These are phyloP conservation scores for Coffea canephora DNA, from an alignment of 257 asterid species.

Conservation along the genomic window DNA sequence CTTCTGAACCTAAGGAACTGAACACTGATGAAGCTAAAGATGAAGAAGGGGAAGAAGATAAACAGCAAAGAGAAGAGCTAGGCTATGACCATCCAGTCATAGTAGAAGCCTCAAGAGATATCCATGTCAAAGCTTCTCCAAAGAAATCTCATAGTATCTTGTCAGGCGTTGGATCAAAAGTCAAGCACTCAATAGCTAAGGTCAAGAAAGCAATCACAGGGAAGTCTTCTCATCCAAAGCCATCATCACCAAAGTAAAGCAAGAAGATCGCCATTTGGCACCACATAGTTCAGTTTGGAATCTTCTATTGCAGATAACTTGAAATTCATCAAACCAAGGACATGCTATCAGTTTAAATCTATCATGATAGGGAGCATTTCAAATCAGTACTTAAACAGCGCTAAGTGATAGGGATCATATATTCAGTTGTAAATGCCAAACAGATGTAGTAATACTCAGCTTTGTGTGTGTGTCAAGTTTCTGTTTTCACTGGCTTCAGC, in stretches of 20 bases:
- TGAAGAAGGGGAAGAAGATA: conserved; percentile 41
- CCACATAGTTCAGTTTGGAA: neutral
- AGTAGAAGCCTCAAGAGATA: conserved; percentile 52
- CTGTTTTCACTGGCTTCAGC: neutral
- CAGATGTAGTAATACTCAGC: neutral
- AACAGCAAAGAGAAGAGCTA: conserved; percentile 29
- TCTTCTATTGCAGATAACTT: neutral
- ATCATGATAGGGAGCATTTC: neutral
- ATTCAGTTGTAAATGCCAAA: neutral
- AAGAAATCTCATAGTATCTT: conserved; percentile 76
- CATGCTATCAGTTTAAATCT: neutral
- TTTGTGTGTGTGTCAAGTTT: neutral
- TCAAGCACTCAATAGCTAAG: conserved; percentile 86
- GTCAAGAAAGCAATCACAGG: conserved; percentile 87
- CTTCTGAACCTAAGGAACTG: conserved; percentile 28
- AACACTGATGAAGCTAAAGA: conserved; percentile 36
- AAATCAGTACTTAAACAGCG: neutral
- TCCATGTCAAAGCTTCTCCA: conserved; percentile 48
- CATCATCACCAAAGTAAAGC: conserved; percentile 51
- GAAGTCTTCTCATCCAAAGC: conserved; percentile 57
- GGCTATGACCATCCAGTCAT: conserved; percentile 54
- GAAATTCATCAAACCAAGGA: neutral
- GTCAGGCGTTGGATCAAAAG: conserved; percentile 85
- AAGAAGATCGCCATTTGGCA: conserved; percentile 1
- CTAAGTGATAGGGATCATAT: neutral